A percentile compares a stretch with the other conserved stretches of the same genome.
phyloP scores from a whole-genome alignment of 805 yeast species.

The Schwanniomyces sp. region DNA sequence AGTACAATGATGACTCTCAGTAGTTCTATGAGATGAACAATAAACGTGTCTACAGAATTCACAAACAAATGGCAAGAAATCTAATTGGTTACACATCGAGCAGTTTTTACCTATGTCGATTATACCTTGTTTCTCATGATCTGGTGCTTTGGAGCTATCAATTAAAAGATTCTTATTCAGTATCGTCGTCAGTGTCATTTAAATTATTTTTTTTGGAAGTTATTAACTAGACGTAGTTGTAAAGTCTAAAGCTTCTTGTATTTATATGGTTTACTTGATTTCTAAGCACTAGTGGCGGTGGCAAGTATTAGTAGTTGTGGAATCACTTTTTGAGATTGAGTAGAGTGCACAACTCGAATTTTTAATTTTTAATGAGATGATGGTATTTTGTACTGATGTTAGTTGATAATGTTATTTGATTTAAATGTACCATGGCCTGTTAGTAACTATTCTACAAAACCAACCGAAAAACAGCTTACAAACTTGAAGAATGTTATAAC shows the following conservation, averaged over 20 bases:
- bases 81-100: slow-evolving; percentile 49
- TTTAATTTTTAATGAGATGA: neutral
- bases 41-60: slow-evolving; percentile 44
- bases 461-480: slow-evolving; percentile 41
- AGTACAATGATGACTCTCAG: slow-evolving; percentile 33
- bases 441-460: slow-evolving; percentile 41
- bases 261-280: neutral
- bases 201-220: neutral
- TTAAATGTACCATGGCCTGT: slow-evolving; percentile 76
- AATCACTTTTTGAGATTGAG: neutral
- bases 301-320: slow-evolving; percentile 1
- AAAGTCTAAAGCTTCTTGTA: neutral
- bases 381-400: neutral
- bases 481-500: slow-evolving; percentile 50
- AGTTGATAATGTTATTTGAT: slow-evolving; percentile 42
- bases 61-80: slow-evolving; percentile 60
- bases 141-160: slow-evolving; percentile 17
- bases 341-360: neutral
- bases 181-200: slow-evolving; percentile 9
- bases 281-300: slow-evolving; percentile 12
- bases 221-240: neutral
- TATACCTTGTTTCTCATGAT: slow-evolving; percentile 31
- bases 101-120: slow-evolving; percentile 63
- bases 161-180: slow-evolving; percentile 17
- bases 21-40: slow-evolving; percentile 51